A percentile compares a stretch with the other conserved stretches of the same genome.
phyloP scores from a whole-genome alignment of 768 basidiomycete genomes.

The Tulasnella sp. region DNA sequence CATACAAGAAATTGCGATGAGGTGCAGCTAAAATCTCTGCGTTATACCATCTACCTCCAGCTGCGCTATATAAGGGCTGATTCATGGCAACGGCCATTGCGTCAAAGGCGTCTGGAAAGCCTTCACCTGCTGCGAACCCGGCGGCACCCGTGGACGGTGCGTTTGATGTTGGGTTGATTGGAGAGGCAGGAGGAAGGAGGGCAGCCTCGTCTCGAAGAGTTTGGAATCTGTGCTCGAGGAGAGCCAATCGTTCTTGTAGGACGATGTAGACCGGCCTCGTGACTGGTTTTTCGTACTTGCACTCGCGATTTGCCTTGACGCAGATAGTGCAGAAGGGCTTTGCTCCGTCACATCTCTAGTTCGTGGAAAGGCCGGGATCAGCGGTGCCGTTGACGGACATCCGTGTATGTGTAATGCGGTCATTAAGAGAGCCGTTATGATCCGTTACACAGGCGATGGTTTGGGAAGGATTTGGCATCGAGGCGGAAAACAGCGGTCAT shows the following conservation, averaged over 20 bases:
- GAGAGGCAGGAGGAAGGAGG: not conserved
- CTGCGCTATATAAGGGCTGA: slow-evolving; percentile 6
- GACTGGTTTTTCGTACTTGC: slow-evolving; percentile 18
- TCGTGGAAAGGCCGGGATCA: not conserved
- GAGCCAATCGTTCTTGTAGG: slow-evolving; percentile 18
- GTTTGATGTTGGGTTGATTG: not conserved
- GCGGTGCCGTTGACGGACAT: too few species aligned
- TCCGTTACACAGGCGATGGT: not conserved
- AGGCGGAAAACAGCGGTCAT: not conserved
- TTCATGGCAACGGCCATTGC: not conserved
- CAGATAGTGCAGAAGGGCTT: slow-evolving; percentile 20
- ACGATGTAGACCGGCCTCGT: slow-evolving; percentile 19
- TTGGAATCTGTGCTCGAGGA: slow-evolving; percentile 10
- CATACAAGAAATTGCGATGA: not conserved
- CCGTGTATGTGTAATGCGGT: not conserved
- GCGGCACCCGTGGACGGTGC: not conserved
- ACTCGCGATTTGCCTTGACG: slow-evolving; percentile 17
- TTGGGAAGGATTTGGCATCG: not conserved
- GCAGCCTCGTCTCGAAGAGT: not conserved
- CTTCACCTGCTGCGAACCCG: not conserved
- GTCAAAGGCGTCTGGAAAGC: not conserved
- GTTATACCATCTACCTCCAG: not conserved
- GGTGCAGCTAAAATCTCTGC: not conserved
- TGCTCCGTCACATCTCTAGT: slow-evolving; percentile 24
- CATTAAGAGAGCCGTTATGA: not conserved